Evolutionary conservation across 163 green algal species (phyloP), one percentile per base, ranked within the genome.

Genomic region (Volvox carteri): DNA sequence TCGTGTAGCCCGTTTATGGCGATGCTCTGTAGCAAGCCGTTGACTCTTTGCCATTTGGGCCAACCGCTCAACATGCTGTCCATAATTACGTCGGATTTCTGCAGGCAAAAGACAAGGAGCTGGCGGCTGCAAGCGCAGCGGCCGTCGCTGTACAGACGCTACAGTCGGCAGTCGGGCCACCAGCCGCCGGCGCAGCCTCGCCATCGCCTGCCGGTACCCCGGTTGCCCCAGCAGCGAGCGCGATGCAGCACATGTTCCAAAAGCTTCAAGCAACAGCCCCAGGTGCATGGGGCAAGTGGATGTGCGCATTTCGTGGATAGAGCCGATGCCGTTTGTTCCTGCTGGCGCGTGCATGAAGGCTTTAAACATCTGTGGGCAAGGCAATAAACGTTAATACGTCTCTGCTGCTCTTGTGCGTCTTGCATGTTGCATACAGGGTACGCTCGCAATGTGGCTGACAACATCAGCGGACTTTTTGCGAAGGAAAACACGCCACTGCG

Each of bases 201-300:
- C 41, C 72, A 12, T 19, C 25, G 9, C 70, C 84, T 23, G 70
- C 9, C 28, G 60, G 41, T 2, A 54, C 72, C 6, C 83, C 70
- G 2, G 44, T 58, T n/a, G 41, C 83, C 37, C 21, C 77, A 1
- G 67, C 86, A 11, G 84, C 91, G 56, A 92, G 25, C 35, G 86
- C 92, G 9, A 88, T 93, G 87, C 89, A 94, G 48, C 93, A 92
- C 78, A 92, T 96, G 90, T 65, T 96, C 72, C 86, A 96, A 81
- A 87, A 87, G 67, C 62, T 88, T 23, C 83, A 88, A 74, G 50
- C 83, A 0, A 46, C 52, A 9, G 83, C 83, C 50, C 83, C 83
- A 75, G 80, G 80, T 87, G 46, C 1, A 18, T 73, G 30, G 19
- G n/a, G n/a, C n/a, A n/a, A n/a, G n/a, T n/a, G n/a, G n/a, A n/a